These are phyloP conservation scores for Cyanidium caldarium DNA, from an alignment of 23 red algal genomes.

Conservation along the genomic window DNA sequence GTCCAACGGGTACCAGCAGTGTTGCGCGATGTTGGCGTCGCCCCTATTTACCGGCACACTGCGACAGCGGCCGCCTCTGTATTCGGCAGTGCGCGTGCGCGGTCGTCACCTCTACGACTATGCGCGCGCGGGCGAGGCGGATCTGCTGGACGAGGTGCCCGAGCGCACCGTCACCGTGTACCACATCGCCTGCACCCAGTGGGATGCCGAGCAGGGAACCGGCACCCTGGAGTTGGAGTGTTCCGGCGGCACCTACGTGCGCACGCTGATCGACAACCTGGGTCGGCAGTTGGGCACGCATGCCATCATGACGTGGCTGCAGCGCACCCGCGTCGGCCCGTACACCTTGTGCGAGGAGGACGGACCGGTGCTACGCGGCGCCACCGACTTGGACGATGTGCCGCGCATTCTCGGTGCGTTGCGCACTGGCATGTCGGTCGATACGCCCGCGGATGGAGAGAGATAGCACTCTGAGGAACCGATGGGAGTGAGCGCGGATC, in stretches of 20 bases:
- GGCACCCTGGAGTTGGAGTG: background rate
- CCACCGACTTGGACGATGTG: background rate
- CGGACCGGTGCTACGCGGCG: background rate
- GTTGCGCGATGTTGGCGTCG: background rate
- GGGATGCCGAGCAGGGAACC: background rate
- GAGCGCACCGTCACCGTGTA: background rate
- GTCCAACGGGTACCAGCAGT: background rate
- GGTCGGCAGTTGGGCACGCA: background rate
- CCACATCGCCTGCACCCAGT: background rate
- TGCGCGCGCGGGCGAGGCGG: background rate
- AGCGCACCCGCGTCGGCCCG: background rate
- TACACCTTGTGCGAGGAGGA: background rate
- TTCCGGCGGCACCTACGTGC: background rate
- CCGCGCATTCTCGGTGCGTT: background rate
- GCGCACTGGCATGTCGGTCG: no score
- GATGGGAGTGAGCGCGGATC: no score
- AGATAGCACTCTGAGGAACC: no score
- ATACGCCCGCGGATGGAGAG: no score
- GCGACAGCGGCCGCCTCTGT: conserved; percentile 3
- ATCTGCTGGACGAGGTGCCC: background rate
- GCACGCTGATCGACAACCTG: background rate
- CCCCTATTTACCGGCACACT: background rate
- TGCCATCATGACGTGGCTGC: background rate
- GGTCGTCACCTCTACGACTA: conserved; percentile 6
- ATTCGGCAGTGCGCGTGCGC: conserved; percentile 10